These are phyloP conservation scores for Crotalaria pallida DNA, from an alignment of 306 rosid genomes.

Conservation along the genomic window DNA sequence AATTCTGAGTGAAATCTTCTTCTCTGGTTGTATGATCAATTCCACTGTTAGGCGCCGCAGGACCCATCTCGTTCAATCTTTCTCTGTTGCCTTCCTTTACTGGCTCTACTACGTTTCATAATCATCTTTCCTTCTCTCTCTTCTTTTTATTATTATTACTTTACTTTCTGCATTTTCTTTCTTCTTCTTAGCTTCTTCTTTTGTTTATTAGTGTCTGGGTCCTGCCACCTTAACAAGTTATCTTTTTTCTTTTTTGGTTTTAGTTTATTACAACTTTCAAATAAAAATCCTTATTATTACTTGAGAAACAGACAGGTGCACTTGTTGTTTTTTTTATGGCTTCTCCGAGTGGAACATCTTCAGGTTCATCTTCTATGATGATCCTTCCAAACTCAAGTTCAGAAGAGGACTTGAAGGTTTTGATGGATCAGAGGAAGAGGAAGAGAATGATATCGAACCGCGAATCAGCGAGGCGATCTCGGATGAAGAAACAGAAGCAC, in stretches of 20 bases:
- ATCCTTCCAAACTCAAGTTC: constrained; percentile 58
- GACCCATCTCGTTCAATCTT: constrained; percentile 96
- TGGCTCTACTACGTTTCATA: constrained; percentile 94
- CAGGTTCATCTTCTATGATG: constrained; percentile 46
- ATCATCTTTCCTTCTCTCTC: not conserved
- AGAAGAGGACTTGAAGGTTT: constrained; percentile 46
- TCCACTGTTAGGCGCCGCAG: constrained; percentile 85
- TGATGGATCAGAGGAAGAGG: constrained; percentile 76
- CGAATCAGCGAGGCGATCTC: constrained; percentile 78
- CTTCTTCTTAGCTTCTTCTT: not conserved
- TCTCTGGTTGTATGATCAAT: constrained; percentile 84
- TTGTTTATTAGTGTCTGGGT: constrained; percentile 26
- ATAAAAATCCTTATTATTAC: no score
- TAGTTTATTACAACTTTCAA: not conserved
- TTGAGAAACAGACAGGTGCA: no score
- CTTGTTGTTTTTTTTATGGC: no score
- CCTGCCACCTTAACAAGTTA: constrained; percentile 11
- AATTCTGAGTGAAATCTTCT: constrained; percentile 74
- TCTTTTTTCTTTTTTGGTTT: not conserved
- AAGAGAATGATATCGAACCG: constrained; percentile 90
- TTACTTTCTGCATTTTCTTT: not conserved
- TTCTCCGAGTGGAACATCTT: constrained; percentile 64
- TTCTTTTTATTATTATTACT: not conserved
- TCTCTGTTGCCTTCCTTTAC: constrained; percentile 95
- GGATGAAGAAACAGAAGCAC: constrained; percentile 89